Conservation (phyloP, 2,329 filamentous ascomycete species). For the Arthrocladium fulminans region DNA sequence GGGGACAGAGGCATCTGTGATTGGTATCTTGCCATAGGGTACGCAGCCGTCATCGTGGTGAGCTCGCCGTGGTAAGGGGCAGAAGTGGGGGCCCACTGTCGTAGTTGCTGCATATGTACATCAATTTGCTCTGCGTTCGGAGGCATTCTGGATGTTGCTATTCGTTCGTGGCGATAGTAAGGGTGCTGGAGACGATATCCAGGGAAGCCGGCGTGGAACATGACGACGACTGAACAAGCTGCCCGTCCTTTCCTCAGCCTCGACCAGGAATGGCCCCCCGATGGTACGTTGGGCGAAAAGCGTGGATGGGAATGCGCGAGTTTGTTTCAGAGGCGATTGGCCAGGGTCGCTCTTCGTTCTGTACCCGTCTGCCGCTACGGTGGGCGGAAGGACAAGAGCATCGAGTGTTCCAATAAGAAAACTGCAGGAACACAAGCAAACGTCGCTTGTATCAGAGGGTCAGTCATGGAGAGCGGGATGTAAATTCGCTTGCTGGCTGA, state of each 20-base stretch:
- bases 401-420: conserved; percentile 3
- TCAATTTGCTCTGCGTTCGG: conserved; percentile 18
- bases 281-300: not conserved
- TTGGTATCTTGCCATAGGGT: not conserved
- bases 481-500: not conserved
- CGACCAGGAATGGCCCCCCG: too few relatives aligned
- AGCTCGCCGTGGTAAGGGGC: not conserved
- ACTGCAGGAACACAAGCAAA: not conserved
- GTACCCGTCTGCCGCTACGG: not conserved
- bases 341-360: not conserved
- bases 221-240: not conserved
- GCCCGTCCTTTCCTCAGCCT: not conserved
- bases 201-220: conserved; percentile 1
- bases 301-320: not conserved
- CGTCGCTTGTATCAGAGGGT: not conserved
- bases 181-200: not conserved
- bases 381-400: not conserved
- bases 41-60: not conserved
- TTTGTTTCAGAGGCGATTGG: not conserved
- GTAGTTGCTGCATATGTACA: conserved; percentile 21
- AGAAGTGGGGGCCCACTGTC: conserved; percentile 14
- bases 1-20: conserved; percentile 1
- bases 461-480: conserved; percentile 5
- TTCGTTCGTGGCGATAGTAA: not conserved
- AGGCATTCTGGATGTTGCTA: not conserved